Evolutionary conservation across 1,284 basidiomycete genomes (phyloP), one percentile per base, ranked within the genome.

Genomic region (Cryptococcus sp.): DNA sequence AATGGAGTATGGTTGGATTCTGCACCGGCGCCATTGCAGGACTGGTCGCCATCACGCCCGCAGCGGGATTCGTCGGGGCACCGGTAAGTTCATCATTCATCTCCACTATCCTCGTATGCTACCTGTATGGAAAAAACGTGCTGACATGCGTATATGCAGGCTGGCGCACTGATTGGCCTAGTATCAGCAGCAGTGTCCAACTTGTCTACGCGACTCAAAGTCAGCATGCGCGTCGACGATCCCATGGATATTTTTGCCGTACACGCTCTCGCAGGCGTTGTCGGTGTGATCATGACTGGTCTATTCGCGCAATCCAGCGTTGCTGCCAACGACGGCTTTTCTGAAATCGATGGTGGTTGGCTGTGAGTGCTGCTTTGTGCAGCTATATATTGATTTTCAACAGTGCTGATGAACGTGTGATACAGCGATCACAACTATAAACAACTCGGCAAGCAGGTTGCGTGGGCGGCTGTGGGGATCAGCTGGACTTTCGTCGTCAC

Each of bases 241-340:
- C 71, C 74, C 8, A 77, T 78, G 77, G 89, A 92, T 84, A 83
- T 92, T 58, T 91, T 89, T 74, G 88, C 89, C n/a, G 89, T 92
- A 68, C 92, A 98, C 81, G 93, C 89, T 44, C 79, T 97, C 19
- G 91, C 91, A 4, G 94, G 94, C 48, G 85, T 94, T 22, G 83
- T 95, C 51, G 93, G 93, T 43, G 83, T 91, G 39, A 72, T 97
- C 44, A 79, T 79, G 77, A 79, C 77, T 17, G 77, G 77, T 45
- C 61, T 79, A 53, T 96, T 97, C 66, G 89, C 89, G 1, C 86
- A 84, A 64, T 81, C 85, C 8, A 83, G 88, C 52, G 91, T 96
- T 64, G 88, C 86, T 23, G 85, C 89, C 64, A 89, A 86, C 76
- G 86, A 85, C 58, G 82, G 81, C 17, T 80, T 76, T 74, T 51